phyloP scores from a whole-genome alignment of 257 asterid species.

The Asclepias syriaca region DNA sequence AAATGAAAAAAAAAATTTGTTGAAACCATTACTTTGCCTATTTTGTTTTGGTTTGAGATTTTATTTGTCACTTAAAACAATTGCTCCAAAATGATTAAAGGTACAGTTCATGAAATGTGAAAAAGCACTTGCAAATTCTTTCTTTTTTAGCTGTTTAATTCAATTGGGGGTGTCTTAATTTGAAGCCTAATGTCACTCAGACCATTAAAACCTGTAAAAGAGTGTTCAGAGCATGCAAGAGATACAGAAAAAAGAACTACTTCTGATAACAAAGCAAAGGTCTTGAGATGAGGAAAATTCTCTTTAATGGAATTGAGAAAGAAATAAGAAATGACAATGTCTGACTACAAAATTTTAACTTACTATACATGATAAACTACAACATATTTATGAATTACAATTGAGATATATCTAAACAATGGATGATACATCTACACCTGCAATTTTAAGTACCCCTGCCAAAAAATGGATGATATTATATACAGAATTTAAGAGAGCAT shows the following conservation, averaged over 20 bases:
- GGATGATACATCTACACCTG: conserved; percentile 22
- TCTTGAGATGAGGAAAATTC: neutral
- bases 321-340: neutral
- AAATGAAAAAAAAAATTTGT: neutral
- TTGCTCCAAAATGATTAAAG: conserved; percentile 5
- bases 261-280: too few relatives aligned
- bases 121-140: neutral
- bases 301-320: neutral
- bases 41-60: conserved; percentile 13
- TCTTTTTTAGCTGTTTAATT: neutral
- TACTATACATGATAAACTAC: conserved; percentile 13
- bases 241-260: neutral
- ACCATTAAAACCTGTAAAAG: too few relatives aligned
- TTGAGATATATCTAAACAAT: conserved; percentile 1
- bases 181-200: too few relatives aligned
- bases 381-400: conserved; percentile 2
- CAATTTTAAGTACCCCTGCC: conserved; percentile 13
- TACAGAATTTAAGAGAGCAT: conserved; percentile 1
- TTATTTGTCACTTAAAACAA: neutral
- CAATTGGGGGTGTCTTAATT: neutral
- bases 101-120: conserved; percentile 1
- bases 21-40: conserved; percentile 7
- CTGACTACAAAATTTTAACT: conserved; percentile 11
- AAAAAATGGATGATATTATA: conserved; percentile 18
- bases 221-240: neutral